Percentiles rank a stretch among this genome's conserved stretches.
Conservation (phyloP, 208 protist species). For the Leishmania tropica region DNA sequence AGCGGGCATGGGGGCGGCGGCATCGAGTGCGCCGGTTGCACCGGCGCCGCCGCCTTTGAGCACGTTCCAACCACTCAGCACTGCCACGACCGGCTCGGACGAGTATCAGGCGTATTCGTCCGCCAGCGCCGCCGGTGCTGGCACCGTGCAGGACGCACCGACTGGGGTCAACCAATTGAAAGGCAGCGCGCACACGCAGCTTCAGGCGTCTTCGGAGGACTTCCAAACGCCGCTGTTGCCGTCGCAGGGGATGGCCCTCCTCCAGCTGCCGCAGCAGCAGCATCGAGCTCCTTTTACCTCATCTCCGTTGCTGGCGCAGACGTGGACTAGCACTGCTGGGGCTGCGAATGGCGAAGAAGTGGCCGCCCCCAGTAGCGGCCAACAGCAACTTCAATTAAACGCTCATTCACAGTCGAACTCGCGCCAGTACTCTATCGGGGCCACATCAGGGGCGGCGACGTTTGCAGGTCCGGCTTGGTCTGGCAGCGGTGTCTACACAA, state of each 20-base stretch:
- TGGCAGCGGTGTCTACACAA: constrained; percentile 2
- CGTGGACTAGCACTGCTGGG: not conserved
- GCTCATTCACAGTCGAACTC: not conserved
- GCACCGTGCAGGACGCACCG: not conserved
- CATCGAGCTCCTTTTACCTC: not conserved
- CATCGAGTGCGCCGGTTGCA: not conserved
- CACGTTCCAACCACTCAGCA: not conserved
- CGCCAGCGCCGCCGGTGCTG: not conserved
- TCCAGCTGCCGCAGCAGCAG: not conserved
- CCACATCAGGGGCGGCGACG: not conserved
- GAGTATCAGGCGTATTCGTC: not conserved
- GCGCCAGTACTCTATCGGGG: not conserved
- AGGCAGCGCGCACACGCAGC: not conserved
- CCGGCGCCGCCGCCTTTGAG: not conserved
- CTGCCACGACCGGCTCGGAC: not conserved
- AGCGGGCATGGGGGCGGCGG: not conserved
- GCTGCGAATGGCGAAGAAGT: not conserved
- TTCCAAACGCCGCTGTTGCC: not conserved
- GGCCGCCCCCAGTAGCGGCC: not conserved
- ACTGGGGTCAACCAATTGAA: not conserved
- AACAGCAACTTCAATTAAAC: not conserved
- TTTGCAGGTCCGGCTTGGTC: not conserved
- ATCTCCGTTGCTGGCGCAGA: not conserved
- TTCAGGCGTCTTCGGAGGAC: not conserved
- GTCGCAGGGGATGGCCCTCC: not conserved